These are phyloP conservation scores for Lagerstroemia speciosa DNA, from an alignment of 345 rosid species.

Conservation along the genomic window DNA sequence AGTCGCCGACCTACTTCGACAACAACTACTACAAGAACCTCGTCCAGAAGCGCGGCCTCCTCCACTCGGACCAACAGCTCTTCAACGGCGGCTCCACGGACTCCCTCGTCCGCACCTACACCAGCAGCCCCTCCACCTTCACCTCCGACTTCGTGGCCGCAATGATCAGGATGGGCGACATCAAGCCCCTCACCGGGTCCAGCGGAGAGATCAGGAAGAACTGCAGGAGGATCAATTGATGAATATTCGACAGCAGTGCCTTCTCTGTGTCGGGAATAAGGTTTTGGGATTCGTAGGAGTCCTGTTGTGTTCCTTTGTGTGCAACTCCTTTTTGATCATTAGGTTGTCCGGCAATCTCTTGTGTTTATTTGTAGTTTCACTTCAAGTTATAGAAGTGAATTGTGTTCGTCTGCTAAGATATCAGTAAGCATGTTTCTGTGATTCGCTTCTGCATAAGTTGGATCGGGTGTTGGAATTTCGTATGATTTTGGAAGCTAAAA, in stretches of 20 bases:
- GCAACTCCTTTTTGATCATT: neutral
- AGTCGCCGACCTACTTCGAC: conserved; percentile 29
- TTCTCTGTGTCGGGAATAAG: neutral
- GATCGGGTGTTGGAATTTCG: neutral
- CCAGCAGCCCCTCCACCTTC: conserved; percentile 14
- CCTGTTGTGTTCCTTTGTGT: neutral
- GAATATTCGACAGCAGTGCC: neutral
- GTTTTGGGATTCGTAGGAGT: neutral
- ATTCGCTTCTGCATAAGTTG: too few relatives aligned
- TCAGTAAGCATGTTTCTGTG: too few relatives aligned
- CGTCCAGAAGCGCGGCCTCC: conserved; percentile 22
- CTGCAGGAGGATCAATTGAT: conserved; percentile 28
- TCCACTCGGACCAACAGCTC: conserved; percentile 43
- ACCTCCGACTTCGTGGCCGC: conserved; percentile 21
- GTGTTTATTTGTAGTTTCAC: neutral
- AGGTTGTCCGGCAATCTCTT: neutral
- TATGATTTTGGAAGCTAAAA: neutral
- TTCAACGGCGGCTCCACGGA: conserved; percentile 27
- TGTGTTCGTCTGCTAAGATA: neutral
- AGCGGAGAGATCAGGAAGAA: conserved; percentile 35
- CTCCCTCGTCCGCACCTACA: conserved; percentile 21
- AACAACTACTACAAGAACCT: conserved; percentile 26
- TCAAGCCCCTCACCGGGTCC: conserved; percentile 33
- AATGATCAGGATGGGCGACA: conserved; percentile 46
- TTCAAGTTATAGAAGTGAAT: neutral